Evolutionary conservation across 2,329 filamentous ascomycete genomes (phyloP).

Genomic region (Colletotrichum viniferum): DNA sequence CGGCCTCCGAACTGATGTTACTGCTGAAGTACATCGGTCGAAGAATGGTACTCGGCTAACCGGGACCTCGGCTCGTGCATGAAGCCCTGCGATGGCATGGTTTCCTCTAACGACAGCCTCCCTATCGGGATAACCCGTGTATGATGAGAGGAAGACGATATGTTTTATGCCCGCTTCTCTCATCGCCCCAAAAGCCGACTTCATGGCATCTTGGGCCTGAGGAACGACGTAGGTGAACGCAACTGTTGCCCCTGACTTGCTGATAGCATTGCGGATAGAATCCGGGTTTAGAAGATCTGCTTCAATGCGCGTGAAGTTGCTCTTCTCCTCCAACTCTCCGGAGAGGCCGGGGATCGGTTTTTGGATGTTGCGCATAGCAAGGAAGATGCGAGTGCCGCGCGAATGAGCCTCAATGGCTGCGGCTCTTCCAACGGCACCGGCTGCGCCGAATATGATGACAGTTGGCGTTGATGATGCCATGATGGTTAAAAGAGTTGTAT

Average conservation of each 20-base stretch:
- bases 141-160: constrained; percentile 50
- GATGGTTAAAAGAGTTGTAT: neutral
- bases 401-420: constrained; percentile 41
- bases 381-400: constrained; percentile 45
- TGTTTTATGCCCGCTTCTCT: constrained; percentile 46
- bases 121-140: constrained; percentile 31
- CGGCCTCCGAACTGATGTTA: constrained; percentile 38
- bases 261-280: constrained; percentile 43
- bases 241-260: constrained; percentile 42
- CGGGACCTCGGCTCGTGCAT: constrained; percentile 48
- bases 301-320: constrained; percentile 38
- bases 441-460: constrained; percentile 54
- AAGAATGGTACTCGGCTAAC: constrained; percentile 38
- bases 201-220: constrained; percentile 41
- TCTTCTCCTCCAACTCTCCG: constrained; percentile 29
- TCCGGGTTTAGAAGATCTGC: constrained; percentile 49
- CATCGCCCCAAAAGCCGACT: constrained; percentile 41
- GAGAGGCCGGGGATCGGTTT: constrained; percentile 39
- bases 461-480: neutral
- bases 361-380: constrained; percentile 50
- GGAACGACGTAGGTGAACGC: constrained; percentile 52
- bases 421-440: constrained; percentile 47
- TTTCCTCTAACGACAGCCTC: constrained; percentile 28
- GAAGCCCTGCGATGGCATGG: constrained; percentile 38
- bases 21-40: constrained; percentile 49